Conservation (phyloP, 176 grass and related monocot genomes). For the Musa itinerans region DNA sequence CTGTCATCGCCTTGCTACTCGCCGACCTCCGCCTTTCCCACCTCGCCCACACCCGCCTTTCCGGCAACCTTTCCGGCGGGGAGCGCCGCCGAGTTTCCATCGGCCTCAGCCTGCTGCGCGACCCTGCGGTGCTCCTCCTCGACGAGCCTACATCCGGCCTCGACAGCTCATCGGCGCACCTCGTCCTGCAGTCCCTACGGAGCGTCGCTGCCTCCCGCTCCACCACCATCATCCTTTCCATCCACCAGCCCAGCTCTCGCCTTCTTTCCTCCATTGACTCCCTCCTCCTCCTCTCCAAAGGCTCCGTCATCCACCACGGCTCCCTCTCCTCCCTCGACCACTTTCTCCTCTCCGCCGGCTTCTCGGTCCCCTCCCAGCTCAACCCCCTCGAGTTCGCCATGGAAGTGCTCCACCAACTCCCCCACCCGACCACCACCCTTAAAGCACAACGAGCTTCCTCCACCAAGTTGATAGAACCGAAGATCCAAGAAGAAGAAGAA, state of each 20-base stretch:
- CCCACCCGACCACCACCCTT: slow-evolving; percentile 27
- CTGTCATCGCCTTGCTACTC: slow-evolving; percentile 35
- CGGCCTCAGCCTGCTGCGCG: slow-evolving; percentile 56
- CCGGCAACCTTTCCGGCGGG: slow-evolving; percentile 58
- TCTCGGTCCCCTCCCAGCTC: slow-evolving; percentile 60
- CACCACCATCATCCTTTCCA: slow-evolving; percentile 75
- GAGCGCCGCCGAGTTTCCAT: slow-evolving; percentile 88
- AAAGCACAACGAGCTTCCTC: slow-evolving; percentile 8
- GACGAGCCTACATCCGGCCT: slow-evolving; percentile 89
- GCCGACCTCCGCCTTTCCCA: slow-evolving; percentile 57
- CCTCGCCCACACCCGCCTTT: slow-evolving; percentile 54
- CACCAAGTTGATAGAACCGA: neutral
- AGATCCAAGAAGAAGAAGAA: neutral
- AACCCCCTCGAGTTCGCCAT: slow-evolving; percentile 91
- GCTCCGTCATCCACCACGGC: slow-evolving; percentile 72
- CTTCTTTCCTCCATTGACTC: slow-evolving; percentile 75
- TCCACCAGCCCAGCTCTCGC: slow-evolving; percentile 87
- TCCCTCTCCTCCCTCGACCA: slow-evolving; percentile 60
- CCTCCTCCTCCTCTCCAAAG: slow-evolving; percentile 78
- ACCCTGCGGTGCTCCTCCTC: slow-evolving; percentile 68
- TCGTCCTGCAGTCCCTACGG: slow-evolving; percentile 61
- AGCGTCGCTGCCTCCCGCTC: slow-evolving; percentile 38
- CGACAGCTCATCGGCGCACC: slow-evolving; percentile 73
- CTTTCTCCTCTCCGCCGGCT: slow-evolving; percentile 46
- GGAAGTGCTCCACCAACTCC: slow-evolving; percentile 66